These are phyloP conservation scores for Lodderomyces theae DNA, from an alignment of 1,139 yeast species.

Conservation along the genomic window DNA sequence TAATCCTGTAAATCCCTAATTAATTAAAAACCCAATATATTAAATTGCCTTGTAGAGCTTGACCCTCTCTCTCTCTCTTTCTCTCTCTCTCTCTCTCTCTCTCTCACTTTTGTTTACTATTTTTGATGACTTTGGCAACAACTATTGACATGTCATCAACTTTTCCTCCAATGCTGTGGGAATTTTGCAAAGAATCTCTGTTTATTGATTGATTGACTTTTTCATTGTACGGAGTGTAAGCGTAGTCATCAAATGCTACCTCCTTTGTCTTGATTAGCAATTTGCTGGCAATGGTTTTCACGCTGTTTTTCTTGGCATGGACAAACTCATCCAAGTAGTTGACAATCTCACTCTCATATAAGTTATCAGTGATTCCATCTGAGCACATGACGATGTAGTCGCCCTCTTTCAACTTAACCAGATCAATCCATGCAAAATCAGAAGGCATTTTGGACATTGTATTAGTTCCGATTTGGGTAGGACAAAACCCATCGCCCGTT, in stretches of 20 bases:
- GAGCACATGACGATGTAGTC: slow-evolving; percentile 51
- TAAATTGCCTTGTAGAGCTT: neutral
- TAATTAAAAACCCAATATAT: slow-evolving; percentile 4
- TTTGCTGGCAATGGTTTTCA: slow-evolving; percentile 40
- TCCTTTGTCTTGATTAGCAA: slow-evolving; percentile 46
- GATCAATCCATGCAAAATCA: slow-evolving; percentile 48
- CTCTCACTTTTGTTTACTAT: slow-evolving; percentile 8
- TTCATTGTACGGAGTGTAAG: slow-evolving; percentile 55
- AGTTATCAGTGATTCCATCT: slow-evolving; percentile 55
- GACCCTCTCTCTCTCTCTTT: too few species aligned
- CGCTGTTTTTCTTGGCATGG: slow-evolving; percentile 23
- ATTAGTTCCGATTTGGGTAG: slow-evolving; percentile 57
- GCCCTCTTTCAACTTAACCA: slow-evolving; percentile 35
- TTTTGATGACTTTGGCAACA: slow-evolving; percentile 39
- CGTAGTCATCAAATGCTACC: slow-evolving; percentile 53
- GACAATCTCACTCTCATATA: slow-evolving; percentile 47
- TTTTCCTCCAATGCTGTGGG: slow-evolving; percentile 49
- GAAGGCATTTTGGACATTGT: slow-evolving; percentile 46
- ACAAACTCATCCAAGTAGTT: slow-evolving; percentile 35
- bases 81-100: too few species aligned
- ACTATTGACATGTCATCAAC: slow-evolving; percentile 56
- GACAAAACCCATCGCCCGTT: slow-evolving; percentile 47
- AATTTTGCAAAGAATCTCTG: slow-evolving; percentile 20
- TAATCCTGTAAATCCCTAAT: neutral
- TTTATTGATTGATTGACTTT: slow-evolving; percentile 34